Conservation (phyloP, 768 basidiomycete genomes). For the Suillus sp. region DNA sequence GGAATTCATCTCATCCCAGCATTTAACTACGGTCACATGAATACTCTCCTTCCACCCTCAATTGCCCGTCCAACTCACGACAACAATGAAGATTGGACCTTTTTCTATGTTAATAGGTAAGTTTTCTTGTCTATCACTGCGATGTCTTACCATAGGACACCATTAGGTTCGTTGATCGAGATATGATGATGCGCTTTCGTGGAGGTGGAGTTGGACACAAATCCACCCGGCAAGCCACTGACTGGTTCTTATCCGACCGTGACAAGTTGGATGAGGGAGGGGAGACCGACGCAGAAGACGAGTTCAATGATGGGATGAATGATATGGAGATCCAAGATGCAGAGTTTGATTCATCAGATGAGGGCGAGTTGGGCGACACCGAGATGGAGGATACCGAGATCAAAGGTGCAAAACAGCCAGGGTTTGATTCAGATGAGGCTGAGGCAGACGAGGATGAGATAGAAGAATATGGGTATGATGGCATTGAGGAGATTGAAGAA, state of each 20-base stretch:
- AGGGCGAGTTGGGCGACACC: background rate
- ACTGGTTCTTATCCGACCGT: background rate
- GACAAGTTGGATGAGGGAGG: slow-evolving; percentile 2
- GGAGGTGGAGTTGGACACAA: slow-evolving; percentile 36
- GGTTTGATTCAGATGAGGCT: background rate
- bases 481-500: slow-evolving; percentile 1
- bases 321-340: background rate
- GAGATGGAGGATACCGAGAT: slow-evolving; percentile 1
- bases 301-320: background rate
- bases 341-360: background rate
- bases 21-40: slow-evolving; percentile 31
- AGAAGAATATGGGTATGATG: slow-evolving; percentile 5
- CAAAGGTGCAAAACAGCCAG: background rate
- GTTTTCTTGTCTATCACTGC: slow-evolving; percentile 11
- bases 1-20: slow-evolving; percentile 46
- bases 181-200: slow-evolving; percentile 41
- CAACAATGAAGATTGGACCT: slow-evolving; percentile 34
- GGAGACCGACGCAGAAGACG: background rate
- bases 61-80: slow-evolving; percentile 15
- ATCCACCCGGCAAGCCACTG: slow-evolving; percentile 7
- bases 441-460: background rate
- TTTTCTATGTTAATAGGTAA: slow-evolving; percentile 39
- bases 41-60: slow-evolving; percentile 12
- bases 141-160: background rate
- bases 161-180: slow-evolving; percentile 42